phyloP scores from a whole-genome alignment of 257 asterid species.

The Nyctanthes arbortristis region DNA sequence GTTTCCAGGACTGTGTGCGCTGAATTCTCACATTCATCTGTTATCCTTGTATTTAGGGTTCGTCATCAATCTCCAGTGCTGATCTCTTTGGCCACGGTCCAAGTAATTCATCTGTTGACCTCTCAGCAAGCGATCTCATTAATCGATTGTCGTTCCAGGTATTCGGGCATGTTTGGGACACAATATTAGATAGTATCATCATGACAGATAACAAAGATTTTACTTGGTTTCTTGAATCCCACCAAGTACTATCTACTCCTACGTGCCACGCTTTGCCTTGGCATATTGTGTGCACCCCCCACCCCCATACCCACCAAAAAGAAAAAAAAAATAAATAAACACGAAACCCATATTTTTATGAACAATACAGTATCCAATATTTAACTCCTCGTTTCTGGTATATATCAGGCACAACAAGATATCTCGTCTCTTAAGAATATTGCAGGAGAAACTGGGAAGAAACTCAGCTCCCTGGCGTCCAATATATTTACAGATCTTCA shows the following conservation, averaged over 20 bases:
- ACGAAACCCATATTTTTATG: neutral
- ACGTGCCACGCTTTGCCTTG: neutral
- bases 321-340: neutral
- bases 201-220: neutral
- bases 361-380: neutral
- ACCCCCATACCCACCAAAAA: neutral
- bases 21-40: neutral
- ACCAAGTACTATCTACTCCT: neutral
- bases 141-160: constrained; percentile 96
- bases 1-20: neutral
- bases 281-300: neutral
- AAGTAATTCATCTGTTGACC: constrained; percentile 41
- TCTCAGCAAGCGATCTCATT: constrained; percentile 79
- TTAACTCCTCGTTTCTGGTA: neutral
- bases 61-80: constrained; percentile 90
- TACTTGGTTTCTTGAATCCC: neutral
- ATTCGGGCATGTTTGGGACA: neutral
- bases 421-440: constrained; percentile 83
- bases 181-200: neutral
- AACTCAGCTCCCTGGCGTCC: constrained; percentile 73
- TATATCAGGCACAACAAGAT: constrained; percentile 89
- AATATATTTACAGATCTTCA: constrained; percentile 76
- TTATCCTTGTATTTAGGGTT: constrained; percentile 54
- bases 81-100: constrained; percentile 76
- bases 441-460: constrained; percentile 98